Base-by-base conservation (phyloP, 345 rosid species). In the Eucalyptus cloeziana region DNA sequence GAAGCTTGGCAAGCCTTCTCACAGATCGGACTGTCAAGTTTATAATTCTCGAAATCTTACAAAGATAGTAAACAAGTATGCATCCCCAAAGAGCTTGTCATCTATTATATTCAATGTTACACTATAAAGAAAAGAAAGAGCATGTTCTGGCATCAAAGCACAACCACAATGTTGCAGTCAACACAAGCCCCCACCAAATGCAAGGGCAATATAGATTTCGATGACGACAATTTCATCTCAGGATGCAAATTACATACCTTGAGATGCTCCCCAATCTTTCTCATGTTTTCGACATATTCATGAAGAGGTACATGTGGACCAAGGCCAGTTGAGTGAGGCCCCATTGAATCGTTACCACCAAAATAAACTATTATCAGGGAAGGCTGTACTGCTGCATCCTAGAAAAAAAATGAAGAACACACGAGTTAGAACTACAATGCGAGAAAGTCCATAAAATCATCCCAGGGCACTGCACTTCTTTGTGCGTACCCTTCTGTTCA, bases 271-370 rank as follows among this genome's bases (percentile, higher is more conserved):
- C 93, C 96, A 86, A 97, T 97, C 91, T 94, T 95, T 90, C 93
- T 93, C 99, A 96, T 96, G 94, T 98, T 96, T 47, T 96, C 96
- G 33, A 96, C 87, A 86, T 95, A 98, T 87, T 96, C 96, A 79
- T 92, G 54, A 87, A 98, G 96, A 7, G 98, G 99, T 1, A 98
- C 99, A 86, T 98, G 99, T 87, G 99, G 99, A 81, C 99, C 99
- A 22, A 97, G 92, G 89, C 98, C 98, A 91, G 98, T 95, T 69
- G 99, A 80, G 91, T 98, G 99, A 93, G 99, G 92, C 31, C 98
- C 98, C 98, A 98, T 96, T 14, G 99, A 97, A 89, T 97, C 99
- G 79, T 98, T 98, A 87, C 99, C 99, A 49, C 99, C 99, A 91
- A 98, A 96, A 92, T 98, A 98, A 27, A 96, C 99, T 90, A 98